Evolutionary conservation across 2,329 filamentous ascomycete genomes (phyloP), one percentile per base, ranked within the genome.

Genomic region (Proliferodiscus dingleyae): DNA sequence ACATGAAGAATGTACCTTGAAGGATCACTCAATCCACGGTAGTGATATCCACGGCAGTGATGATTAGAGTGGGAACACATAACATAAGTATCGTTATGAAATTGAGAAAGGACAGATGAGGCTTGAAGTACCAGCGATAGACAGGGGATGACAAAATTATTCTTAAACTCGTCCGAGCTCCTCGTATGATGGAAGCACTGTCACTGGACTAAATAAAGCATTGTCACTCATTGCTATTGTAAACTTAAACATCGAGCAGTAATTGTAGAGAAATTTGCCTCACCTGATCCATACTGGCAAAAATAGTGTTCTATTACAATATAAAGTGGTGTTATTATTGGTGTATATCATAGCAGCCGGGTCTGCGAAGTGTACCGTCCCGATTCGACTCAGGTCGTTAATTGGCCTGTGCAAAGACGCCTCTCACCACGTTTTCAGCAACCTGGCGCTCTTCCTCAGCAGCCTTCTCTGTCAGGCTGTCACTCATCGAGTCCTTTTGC

Each of bases 401-500:
- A 23, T 37, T 24, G 18, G 9, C 2, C 23, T 37, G 4, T 6
- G 34, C 19, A 18, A 37, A 37, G 19, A 23, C 10, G 18, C 34
- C 34, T 22, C 19, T 37, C 18, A 19, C 8, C 4, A 38, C 19
- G 11, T 15, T 15, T 8, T 41, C 11, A 19, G 43, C 33, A 10
- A 23, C 29, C 5, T 19, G 10, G 10, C 29, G 23, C 18, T 43
- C 40, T 23, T 50, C 39, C 19, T 47, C 45, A 9, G 41, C 40
- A 29, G 44, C 9, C 29, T 41, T 26, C 39, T 39, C 34, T 11
- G n/a, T n/a, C 11, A 30, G 15, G 11, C 29, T 11, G 4, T 32
- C 15, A 22, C 22, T 53, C 46, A 19, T 56, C 11, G 34, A 37
- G 5, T 41, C 38, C 38, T 32, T 26, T 21, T 41, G 23, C 24